A percentile compares a stretch with the other conserved stretches of the same genome.
phyloP scores from a whole-genome alignment of 805 yeast species.

The Lachancea nothofagi region DNA sequence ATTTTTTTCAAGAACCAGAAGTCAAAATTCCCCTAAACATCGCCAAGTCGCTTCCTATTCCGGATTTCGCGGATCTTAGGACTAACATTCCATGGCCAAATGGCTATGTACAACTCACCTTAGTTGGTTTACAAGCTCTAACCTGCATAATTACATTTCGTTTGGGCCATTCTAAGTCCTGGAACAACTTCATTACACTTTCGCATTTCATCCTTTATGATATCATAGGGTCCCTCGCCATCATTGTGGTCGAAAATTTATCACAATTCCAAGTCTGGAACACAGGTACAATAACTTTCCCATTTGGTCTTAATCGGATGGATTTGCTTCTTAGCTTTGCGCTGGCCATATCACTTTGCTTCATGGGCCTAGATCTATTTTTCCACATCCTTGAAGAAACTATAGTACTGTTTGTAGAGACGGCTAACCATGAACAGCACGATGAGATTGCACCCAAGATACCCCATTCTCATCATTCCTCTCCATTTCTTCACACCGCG shows the following conservation, averaged over 20 bases:
- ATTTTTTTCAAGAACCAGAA: constrained; percentile 90
- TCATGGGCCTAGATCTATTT: constrained; percentile 84
- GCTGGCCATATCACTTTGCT: constrained; percentile 71
- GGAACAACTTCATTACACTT: constrained; percentile 63
- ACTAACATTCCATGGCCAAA: constrained; percentile 56
- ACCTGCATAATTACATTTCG: constrained; percentile 52
- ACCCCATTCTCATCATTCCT: constrained; percentile 31
- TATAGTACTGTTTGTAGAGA: constrained; percentile 37
- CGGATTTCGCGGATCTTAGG: constrained; percentile 50
- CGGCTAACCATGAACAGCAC: constrained; percentile 23
- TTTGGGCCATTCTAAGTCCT: constrained; percentile 51
- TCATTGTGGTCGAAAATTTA: constrained; percentile 70
- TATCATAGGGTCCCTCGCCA: constrained; percentile 65
- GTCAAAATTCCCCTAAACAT: constrained; percentile 67
- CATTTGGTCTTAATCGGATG: constrained; percentile 89
- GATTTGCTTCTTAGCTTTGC: constrained; percentile 89
- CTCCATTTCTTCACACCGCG: constrained; percentile 12
- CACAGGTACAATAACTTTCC: constrained; percentile 71
- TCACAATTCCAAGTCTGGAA: constrained; percentile 93
- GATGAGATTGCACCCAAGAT: constrained; percentile 30
- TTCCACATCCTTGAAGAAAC: constrained; percentile 84
- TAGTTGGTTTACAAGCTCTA: constrained; percentile 55
- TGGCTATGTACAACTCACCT: constrained; percentile 44
- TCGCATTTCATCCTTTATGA: constrained; percentile 88
- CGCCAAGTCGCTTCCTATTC: constrained; percentile 53